Evolutionary conservation across 306 rosid genomes (phyloP).

Genomic region (Corylus avellana): DNA sequence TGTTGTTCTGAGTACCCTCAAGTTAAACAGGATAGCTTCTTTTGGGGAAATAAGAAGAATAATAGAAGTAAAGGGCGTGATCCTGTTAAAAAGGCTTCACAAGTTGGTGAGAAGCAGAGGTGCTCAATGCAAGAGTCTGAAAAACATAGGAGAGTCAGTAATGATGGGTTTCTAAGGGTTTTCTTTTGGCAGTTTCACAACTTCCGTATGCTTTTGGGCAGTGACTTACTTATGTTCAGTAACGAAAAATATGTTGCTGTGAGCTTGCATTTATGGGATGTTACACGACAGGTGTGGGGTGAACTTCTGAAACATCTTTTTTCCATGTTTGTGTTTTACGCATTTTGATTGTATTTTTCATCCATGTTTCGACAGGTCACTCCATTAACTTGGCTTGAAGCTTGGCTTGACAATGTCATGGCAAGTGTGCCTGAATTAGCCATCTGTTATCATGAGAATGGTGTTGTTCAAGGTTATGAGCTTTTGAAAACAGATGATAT

Average conservation of each 20-base stretch:
- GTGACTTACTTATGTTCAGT: conserved; percentile 89
- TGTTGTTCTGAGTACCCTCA: conserved; percentile 57
- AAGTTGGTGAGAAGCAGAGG: conserved; percentile 78
- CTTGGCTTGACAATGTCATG: conserved; percentile 99
- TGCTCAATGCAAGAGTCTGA: conserved; percentile 78
- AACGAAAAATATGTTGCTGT: conserved; percentile 94
- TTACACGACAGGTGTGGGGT: conserved; percentile 68
- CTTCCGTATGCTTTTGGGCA: conserved; percentile 95
- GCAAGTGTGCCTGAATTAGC: conserved; percentile 99
- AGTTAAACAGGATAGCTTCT: conserved; percentile 49
- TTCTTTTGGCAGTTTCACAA: conserved; percentile 97
- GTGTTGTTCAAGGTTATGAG: conserved; percentile 97
- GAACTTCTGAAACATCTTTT: conserved; percentile 19
- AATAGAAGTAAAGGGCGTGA: conserved; percentile 52
- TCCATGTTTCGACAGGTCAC: conserved; percentile 60
- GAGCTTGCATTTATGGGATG: conserved; percentile 98
- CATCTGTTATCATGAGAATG: conserved; percentile 88
- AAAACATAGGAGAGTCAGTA: conserved; percentile 70
- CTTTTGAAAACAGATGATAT: conserved; percentile 93
- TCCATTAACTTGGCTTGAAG: conserved; percentile 96
- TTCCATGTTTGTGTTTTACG: conserved; percentile 10
- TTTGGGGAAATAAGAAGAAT: conserved; percentile 68
- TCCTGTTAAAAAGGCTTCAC: conserved; percentile 72
- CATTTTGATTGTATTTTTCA: conserved; percentile 24
- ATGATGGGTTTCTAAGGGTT: conserved; percentile 73